Percentiles rank a stretch among this genome's conserved stretches.
Evolutionary conservation across 306 rosid species (phyloP).

Genomic region (Oemleria cerasiformis): DNA sequence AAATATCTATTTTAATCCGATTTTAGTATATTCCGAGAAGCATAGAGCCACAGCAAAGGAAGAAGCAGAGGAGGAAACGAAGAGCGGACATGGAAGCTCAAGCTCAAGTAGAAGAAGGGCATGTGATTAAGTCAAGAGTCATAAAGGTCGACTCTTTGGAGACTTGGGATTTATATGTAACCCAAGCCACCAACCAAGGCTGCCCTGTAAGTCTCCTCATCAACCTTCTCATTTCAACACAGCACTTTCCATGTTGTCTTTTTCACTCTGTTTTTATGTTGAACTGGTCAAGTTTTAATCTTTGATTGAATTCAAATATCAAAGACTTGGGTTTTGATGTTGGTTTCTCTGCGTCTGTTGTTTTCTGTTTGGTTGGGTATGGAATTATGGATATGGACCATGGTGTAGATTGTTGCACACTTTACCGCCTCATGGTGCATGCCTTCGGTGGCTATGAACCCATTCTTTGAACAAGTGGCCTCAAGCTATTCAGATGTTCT

Average conservation of each 20-base stretch:
- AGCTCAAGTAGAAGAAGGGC: conserved; percentile 24
- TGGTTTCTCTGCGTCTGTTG: background rate
- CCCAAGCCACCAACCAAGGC: conserved; percentile 55
- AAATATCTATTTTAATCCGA: no score
- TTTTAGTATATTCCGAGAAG: no score
- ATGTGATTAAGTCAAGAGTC: conserved; percentile 37
- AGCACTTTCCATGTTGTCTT: background rate
- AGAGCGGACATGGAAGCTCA: conserved; percentile 36
- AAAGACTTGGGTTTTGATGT: no score
- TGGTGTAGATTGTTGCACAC: conserved; percentile 69
- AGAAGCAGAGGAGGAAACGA: background rate
- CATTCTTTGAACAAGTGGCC: conserved; percentile 71
- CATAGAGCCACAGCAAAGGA: background rate
- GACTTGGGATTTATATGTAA: conserved; percentile 58
- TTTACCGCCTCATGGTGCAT: conserved; percentile 96
- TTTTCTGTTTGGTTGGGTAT: conserved; percentile 19
- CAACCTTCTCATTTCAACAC: background rate
- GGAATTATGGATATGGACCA: background rate
- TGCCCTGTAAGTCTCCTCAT: conserved; percentile 46
- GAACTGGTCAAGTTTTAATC: background rate
- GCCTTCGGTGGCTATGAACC: conserved; percentile 89
- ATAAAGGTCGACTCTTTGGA: conserved; percentile 61
- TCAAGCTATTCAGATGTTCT: conserved; percentile 50
- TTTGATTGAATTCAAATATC: background rate
- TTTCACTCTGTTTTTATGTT: background rate